These are phyloP conservation scores for Aspergillus aculeatinus DNA, from an alignment of 2,329 filamentous ascomycete genomes.

Conservation along the genomic window DNA sequence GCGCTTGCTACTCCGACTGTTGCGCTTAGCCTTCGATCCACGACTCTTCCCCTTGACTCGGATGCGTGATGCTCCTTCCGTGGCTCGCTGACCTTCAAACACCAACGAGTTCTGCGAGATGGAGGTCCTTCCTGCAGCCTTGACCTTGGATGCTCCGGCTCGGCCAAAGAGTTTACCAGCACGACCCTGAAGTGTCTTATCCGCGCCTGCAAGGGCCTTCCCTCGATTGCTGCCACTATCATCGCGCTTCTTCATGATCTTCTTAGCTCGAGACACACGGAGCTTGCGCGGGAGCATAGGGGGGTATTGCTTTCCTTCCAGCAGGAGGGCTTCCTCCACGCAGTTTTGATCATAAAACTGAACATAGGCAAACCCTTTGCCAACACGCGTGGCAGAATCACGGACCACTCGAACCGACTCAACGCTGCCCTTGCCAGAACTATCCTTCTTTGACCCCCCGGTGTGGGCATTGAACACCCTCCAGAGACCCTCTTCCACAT, in stretches of 20 bases:
- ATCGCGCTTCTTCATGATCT: slow-evolving; percentile 51
- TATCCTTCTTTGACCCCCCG: slow-evolving; percentile 27
- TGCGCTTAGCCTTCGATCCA: slow-evolving; percentile 42
- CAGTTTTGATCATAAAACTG: slow-evolving; percentile 88
- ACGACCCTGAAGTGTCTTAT: slow-evolving; percentile 41
- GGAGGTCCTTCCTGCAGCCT: slow-evolving; percentile 25
- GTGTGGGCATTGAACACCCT: slow-evolving; percentile 42
- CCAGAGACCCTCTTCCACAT: slow-evolving; percentile 79
- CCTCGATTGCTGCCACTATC: slow-evolving; percentile 15
- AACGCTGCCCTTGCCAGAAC: slow-evolving; percentile 67
- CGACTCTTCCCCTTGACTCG: slow-evolving; percentile 42
- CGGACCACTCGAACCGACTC: slow-evolving; percentile 92
- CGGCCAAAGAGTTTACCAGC: slow-evolving; percentile 40
- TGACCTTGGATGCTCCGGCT: slow-evolving; percentile 40
- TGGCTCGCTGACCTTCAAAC: slow-evolving; percentile 48
- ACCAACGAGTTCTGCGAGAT: slow-evolving; percentile 39
- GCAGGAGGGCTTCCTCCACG: slow-evolving; percentile 85
- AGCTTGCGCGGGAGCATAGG: slow-evolving; percentile 88
- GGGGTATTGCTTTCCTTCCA: slow-evolving; percentile 88
- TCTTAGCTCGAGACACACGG: slow-evolving; percentile 83
- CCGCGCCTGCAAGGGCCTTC: slow-evolving; percentile 26
- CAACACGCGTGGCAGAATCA: slow-evolving; percentile 84
- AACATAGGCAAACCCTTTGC: slow-evolving; percentile 96
- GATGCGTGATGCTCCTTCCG: slow-evolving; percentile 29
- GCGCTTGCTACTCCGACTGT: slow-evolving; percentile 43